phyloP scores from a whole-genome alignment of 352 stramenopile species.

The Pythium folliculosum region DNA sequence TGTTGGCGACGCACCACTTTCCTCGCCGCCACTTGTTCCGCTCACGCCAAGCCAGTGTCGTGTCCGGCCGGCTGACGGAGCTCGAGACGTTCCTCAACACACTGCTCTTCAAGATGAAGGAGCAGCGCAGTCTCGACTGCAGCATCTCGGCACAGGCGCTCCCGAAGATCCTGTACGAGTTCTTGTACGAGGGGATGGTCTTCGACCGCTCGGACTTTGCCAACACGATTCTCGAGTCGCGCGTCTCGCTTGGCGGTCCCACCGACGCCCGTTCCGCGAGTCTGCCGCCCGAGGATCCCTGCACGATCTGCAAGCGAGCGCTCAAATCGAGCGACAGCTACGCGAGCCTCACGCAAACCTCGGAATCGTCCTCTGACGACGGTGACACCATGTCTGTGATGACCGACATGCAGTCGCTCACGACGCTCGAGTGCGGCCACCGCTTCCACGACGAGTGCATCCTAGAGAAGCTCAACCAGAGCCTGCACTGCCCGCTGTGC shows the following conservation, averaged over 20 bases:
- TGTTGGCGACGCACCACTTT: constrained; percentile 79
- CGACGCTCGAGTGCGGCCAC: constrained; percentile 78
- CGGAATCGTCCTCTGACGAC: constrained; percentile 15
- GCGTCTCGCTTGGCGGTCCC: constrained; percentile 39
- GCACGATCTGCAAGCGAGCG: constrained; percentile 55
- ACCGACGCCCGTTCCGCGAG: constrained; percentile 1
- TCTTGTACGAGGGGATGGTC: constrained; percentile 83
- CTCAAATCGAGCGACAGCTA: constrained; percentile 27
- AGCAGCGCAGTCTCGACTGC: constrained; percentile 68
- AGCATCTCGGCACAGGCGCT: constrained; percentile 54
- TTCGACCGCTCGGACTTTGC: constrained; percentile 70
- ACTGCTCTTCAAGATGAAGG: constrained; percentile 56
- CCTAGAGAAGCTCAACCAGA: constrained; percentile 78
- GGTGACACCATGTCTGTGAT: constrained; percentile 37
- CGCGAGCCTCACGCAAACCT: constrained; percentile 33
- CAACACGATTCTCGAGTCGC: constrained; percentile 57
- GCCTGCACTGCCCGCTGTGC: constrained; percentile 67
- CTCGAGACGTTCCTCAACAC: constrained; percentile 73
- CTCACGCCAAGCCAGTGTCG: constrained; percentile 62
- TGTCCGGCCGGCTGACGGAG: constrained; percentile 56
- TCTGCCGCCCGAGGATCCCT: constrained; percentile 41
- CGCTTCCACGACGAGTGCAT: constrained; percentile 90
- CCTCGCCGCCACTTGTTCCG: constrained; percentile 75
- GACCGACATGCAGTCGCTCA: constrained; percentile 41
- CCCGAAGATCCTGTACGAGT: constrained; percentile 74